Conservation (phyloP, 305 asterid species). For the Fraxinus albicans region DNA sequence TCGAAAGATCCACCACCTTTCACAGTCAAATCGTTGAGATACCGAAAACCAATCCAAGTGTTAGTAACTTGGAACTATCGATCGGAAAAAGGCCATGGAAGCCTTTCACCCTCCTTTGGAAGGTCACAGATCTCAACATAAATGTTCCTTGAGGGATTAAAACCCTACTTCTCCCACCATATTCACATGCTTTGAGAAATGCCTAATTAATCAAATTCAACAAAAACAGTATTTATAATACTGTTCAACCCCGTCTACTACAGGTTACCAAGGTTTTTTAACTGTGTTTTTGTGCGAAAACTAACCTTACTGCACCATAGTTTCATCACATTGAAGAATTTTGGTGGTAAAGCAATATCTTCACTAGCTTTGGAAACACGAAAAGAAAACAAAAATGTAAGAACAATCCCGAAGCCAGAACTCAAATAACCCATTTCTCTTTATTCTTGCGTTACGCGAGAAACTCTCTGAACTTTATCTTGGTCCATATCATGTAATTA, state of each 20-base stretch:
- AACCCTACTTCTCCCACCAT: slow-evolving; percentile 44
- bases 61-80: slow-evolving; percentile 25
- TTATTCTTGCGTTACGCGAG: neutral
- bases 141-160: slow-evolving; percentile 51
- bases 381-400: slow-evolving; percentile 16
- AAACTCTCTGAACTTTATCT: neutral
- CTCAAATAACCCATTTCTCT: slow-evolving; percentile 33
- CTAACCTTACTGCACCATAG: slow-evolving; percentile 64
- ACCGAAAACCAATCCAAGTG: slow-evolving; percentile 69
- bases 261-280: neutral
- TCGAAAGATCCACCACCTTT: slow-evolving; percentile 68
- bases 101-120: slow-evolving; percentile 52
- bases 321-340: slow-evolving; percentile 40
- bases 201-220: slow-evolving; percentile 32
- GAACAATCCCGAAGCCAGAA: slow-evolving; percentile 2
- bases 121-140: slow-evolving; percentile 37
- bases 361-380: neutral
- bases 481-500: neutral
- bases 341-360: slow-evolving; percentile 15
- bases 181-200: slow-evolving; percentile 48
- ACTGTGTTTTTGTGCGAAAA: neutral
- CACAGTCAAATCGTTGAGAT: slow-evolving; percentile 37
- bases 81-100: slow-evolving; percentile 40
- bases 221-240: neutral
- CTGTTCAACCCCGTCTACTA: neutral